Conservation (phyloP, 2,329 filamentous ascomycete genomes). For the Apiospora hydei region DNA sequence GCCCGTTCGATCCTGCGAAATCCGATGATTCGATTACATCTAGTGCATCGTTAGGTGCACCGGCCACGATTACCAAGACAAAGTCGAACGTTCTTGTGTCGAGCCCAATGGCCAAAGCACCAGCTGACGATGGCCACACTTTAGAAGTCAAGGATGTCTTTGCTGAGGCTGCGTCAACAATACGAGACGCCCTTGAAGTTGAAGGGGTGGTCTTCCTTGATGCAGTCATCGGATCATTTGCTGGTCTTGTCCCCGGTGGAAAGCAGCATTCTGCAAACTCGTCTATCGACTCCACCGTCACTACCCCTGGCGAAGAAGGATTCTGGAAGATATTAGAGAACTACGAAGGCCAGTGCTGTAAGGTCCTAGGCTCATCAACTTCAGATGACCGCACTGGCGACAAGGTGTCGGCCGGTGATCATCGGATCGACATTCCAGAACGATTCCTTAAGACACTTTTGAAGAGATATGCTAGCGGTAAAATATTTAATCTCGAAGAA, state of each 20-base stretch:
- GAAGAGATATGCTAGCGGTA: conserved; percentile 53
- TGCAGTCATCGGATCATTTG: conserved; percentile 34
- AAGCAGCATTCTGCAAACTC: conserved; percentile 2
- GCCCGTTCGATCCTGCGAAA: neutral
- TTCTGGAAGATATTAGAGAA: conserved; percentile 24
- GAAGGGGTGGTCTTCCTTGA: conserved; percentile 49
- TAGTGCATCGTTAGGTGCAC: neutral
- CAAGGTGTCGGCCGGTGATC: conserved; percentile 7
- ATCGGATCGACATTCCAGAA: conserved; percentile 43
- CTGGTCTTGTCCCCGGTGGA: conserved; percentile 22
- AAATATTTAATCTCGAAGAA: conserved; percentile 53
- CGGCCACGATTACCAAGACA: conserved; percentile 19
- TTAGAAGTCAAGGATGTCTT: conserved; percentile 40
- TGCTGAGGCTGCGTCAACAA: conserved; percentile 50
- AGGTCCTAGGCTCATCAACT: conserved; percentile 48
- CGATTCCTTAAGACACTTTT: conserved; percentile 50
- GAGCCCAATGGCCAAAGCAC: neutral
- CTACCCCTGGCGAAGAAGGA: conserved; percentile 29
- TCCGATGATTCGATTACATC: neutral
- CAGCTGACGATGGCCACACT: conserved; percentile 24
- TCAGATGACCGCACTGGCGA: neutral
- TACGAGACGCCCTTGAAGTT: conserved; percentile 51
- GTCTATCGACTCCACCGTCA: conserved; percentile 24
- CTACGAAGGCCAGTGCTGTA: conserved; percentile 34
- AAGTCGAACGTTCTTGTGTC: conserved; percentile 1